Conservation (phyloP, 2,329 filamentous ascomycete species). For the Dothideomycetes sp. region DNA sequence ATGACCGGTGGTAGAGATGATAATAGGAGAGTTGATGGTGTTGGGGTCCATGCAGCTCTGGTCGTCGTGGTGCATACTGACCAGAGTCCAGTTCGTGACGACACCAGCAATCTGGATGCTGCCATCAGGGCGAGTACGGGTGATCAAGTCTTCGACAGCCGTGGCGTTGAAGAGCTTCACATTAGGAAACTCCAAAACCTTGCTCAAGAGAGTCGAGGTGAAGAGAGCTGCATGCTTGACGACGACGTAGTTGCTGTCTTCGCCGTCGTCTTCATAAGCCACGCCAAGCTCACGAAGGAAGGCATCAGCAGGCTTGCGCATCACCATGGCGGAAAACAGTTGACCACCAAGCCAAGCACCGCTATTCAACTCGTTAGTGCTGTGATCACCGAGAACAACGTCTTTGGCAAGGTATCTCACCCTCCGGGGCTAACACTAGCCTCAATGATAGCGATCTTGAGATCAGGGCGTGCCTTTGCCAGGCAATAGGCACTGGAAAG, state of each 20-base stretch:
- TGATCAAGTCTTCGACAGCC: slow-evolving; percentile 85
- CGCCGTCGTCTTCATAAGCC: slow-evolving; percentile 75
- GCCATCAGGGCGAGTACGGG: slow-evolving; percentile 49
- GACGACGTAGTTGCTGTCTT: slow-evolving; percentile 60
- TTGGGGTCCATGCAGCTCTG: slow-evolving; percentile 83
- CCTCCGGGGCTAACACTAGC: slow-evolving; percentile 79
- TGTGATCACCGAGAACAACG: background rate
- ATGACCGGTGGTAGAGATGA: slow-evolving; percentile 86
- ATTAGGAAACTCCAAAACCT: slow-evolving; percentile 77
- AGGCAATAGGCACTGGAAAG: slow-evolving; percentile 77
- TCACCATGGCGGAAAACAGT: slow-evolving; percentile 90
- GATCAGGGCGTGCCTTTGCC: slow-evolving; percentile 72
- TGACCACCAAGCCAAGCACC: slow-evolving; percentile 91
- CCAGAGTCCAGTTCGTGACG: slow-evolving; percentile 92
- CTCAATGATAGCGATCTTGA: slow-evolving; percentile 87
- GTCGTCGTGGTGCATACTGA: slow-evolving; percentile 41
- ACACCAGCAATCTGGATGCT: slow-evolving; percentile 72
- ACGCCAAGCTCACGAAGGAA: slow-evolving; percentile 77
- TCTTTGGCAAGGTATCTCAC: background rate
- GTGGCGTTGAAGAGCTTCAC: slow-evolving; percentile 96
- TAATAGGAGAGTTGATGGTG: slow-evolving; percentile 84
- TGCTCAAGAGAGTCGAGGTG: slow-evolving; percentile 76
- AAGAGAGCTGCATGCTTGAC: slow-evolving; percentile 92
- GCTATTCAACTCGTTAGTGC: background rate
- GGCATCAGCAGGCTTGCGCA: slow-evolving; percentile 82